phyloP scores from a whole-genome alignment of 345 rosid species.

The Eucalyptus dawsonii region DNA sequence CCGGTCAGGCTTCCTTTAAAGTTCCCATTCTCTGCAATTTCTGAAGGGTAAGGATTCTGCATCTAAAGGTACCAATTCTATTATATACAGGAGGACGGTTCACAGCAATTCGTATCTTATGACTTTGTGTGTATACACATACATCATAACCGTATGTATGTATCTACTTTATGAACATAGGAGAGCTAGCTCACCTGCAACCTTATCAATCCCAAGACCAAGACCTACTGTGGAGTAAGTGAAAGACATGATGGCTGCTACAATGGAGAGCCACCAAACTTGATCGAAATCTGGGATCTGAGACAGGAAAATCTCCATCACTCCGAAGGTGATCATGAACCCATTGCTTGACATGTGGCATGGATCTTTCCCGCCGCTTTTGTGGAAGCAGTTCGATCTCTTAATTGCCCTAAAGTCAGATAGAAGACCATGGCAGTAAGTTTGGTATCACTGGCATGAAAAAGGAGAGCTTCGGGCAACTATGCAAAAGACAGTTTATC shows the following conservation, averaged over 20 bases:
- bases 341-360: conserved; percentile 70
- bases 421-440: not conserved
- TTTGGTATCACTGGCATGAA: not conserved
- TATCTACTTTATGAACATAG: not conserved
- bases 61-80: not conserved
- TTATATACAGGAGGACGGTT: not conserved
- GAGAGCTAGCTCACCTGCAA: conserved; percentile 17
- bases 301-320: conserved; percentile 55
- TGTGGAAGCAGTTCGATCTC: conserved; percentile 75
- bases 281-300: conserved; percentile 83
- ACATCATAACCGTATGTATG: not conserved
- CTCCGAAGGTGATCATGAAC: conserved; percentile 69
- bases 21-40: conserved; percentile 16
- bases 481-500: not conserved
- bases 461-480: not conserved
- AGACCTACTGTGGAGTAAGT: conserved; percentile 68
- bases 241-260: conserved; percentile 80
- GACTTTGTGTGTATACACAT: not conserved
- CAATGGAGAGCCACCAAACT: conserved; percentile 75
- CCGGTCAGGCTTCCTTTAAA: conserved; percentile 53
- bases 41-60: not conserved
- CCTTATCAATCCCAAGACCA: conserved; percentile 64
- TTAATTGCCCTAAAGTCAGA: conserved; percentile 46
- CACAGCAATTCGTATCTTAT: not conserved
- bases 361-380: conserved; percentile 50